Percentiles rank a stretch among this genome's conserved stretches.
Evolutionary conservation across 108 stramenopile species (phyloP).

Genomic region (Phaeodactylum tricornutum): DNA sequence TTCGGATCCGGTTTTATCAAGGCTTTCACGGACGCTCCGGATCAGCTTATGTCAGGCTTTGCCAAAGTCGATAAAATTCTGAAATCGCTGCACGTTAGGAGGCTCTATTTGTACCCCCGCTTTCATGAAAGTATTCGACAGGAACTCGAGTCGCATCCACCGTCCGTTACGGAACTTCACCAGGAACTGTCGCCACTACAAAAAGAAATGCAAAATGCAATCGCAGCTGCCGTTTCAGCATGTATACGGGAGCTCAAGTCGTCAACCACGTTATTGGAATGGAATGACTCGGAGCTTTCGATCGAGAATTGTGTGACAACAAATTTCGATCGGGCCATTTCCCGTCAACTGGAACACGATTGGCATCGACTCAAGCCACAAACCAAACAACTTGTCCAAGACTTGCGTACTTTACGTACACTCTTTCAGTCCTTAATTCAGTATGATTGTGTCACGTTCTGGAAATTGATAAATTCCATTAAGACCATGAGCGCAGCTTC

Average conservation of each 20-base stretch:
- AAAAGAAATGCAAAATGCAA: constrained; percentile 79
- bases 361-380: constrained; percentile 86
- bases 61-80: constrained; percentile 82
- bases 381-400: constrained; percentile 84
- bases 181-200: constrained; percentile 77
- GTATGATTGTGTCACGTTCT: constrained; percentile 91
- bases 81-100: constrained; percentile 68
- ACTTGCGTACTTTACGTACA: constrained; percentile 78
- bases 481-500: constrained; percentile 56
- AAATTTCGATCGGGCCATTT: constrained; percentile 74
- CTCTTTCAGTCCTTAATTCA: constrained; percentile 86
- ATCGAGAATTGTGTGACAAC: constrained; percentile 87
- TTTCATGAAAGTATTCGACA: constrained; percentile 77
- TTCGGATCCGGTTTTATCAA: constrained; percentile 79
- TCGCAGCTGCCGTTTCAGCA: constrained; percentile 78
- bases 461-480: constrained; percentile 61
- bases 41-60: constrained; percentile 74
- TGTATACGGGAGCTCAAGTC: constrained; percentile 82
- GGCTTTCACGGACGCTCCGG: constrained; percentile 89
- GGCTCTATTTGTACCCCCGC: constrained; percentile 90
- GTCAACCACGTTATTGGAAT: constrained; percentile 25
- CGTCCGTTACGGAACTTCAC: constrained; percentile 79
- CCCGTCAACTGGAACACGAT: constrained; percentile 88
- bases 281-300: constrained; percentile 33
- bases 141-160: constrained; percentile 64